Conservation (phyloP, 208 protist genomes). For the Crithidia acanthocephali region DNA sequence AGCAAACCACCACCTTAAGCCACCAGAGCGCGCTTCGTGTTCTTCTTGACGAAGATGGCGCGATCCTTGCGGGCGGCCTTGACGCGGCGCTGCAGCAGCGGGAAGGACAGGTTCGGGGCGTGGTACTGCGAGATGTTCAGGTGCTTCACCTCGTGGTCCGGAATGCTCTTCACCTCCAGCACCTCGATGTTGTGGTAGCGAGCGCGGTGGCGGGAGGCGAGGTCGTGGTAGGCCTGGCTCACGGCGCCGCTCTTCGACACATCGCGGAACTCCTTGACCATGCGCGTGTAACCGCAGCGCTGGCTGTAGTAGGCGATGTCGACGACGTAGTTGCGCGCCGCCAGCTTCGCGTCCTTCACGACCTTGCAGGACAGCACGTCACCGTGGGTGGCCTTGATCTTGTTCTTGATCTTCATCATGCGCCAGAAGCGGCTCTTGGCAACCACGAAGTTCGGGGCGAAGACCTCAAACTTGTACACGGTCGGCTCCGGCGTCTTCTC, state of each 20-base stretch:
- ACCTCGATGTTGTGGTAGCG: constrained; percentile 97
- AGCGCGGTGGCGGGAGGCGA: constrained; percentile 97
- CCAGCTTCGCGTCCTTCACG: constrained; percentile 96
- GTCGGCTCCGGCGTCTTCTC: constrained; percentile 93
- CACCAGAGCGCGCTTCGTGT: constrained; percentile 82
- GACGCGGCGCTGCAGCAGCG: constrained; percentile 91
- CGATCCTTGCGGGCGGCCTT: constrained; percentile 84
- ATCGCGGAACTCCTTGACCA: constrained; percentile 99
- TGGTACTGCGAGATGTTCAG: constrained; percentile 94
- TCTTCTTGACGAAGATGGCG: constrained; percentile 86
- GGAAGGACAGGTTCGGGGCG: constrained; percentile 94
- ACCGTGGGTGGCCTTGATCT: constrained; percentile 98
- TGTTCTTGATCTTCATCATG: constrained; percentile 97
- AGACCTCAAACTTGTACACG: constrained; percentile 99
- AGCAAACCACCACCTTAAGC: constrained; percentile 39
- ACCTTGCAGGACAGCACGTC: constrained; percentile 95
- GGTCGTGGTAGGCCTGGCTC: constrained; percentile 97
- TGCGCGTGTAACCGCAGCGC: constrained; percentile 98
- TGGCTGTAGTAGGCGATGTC: constrained; percentile 99
- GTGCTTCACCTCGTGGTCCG: constrained; percentile 81
- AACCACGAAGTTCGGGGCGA: constrained; percentile 98
- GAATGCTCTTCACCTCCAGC: constrained; percentile 93
- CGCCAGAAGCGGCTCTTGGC: constrained; percentile 99
- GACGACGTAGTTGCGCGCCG: constrained; percentile 99
- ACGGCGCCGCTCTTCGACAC: constrained; percentile 96